phyloP scores from a whole-genome alignment of 106 monocot species.

The Platanthera guangdongensis region DNA sequence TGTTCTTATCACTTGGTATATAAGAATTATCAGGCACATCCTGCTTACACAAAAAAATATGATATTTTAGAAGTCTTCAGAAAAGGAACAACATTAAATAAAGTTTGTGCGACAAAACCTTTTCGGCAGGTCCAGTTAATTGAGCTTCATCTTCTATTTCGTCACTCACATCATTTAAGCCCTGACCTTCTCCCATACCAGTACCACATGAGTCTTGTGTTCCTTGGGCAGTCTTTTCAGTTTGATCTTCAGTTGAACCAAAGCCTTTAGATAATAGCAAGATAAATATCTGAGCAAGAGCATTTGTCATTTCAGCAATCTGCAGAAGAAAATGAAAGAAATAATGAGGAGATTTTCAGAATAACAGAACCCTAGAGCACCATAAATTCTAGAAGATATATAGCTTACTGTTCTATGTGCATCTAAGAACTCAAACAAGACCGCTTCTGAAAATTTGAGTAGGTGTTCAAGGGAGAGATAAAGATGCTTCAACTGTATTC shows the following conservation, averaged over 20 bases:
- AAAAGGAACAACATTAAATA: background rate
- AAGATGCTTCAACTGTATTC: conserved; percentile 29
- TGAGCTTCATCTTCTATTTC: conserved; percentile 75
- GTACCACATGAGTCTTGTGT: conserved; percentile 63
- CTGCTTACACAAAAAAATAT: conserved; percentile 22
- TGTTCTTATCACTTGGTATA: conserved; percentile 37
- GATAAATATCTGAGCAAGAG: conserved; percentile 51
- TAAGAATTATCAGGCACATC: conserved; percentile 41
- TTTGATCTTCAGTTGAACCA: conserved; percentile 43
- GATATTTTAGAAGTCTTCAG: background rate
- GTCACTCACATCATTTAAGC: conserved; percentile 74
- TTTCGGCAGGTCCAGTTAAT: conserved; percentile 41
- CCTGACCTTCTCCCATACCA: conserved; percentile 92
- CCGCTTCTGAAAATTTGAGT: conserved; percentile 30
- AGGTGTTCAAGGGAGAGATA: conserved; percentile 29
- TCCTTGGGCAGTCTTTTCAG: conserved; percentile 26
- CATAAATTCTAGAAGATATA: too few relatives aligned
- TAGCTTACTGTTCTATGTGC: conserved; percentile 49
- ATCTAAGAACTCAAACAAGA: conserved; percentile 58
- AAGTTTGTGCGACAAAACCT: conserved; percentile 25
- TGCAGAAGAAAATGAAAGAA: conserved; percentile 21
- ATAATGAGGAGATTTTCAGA: background rate
- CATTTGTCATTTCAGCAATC: conserved; percentile 54
- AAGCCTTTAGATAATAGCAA: conserved; percentile 71
- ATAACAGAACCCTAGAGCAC: too few relatives aligned